A percentile compares a stretch with the other conserved stretches of the same genome.
phyloP scores from a whole-genome alignment of 192 early-diverging fungal species.

The Gamsiella multidivaricata region DNA sequence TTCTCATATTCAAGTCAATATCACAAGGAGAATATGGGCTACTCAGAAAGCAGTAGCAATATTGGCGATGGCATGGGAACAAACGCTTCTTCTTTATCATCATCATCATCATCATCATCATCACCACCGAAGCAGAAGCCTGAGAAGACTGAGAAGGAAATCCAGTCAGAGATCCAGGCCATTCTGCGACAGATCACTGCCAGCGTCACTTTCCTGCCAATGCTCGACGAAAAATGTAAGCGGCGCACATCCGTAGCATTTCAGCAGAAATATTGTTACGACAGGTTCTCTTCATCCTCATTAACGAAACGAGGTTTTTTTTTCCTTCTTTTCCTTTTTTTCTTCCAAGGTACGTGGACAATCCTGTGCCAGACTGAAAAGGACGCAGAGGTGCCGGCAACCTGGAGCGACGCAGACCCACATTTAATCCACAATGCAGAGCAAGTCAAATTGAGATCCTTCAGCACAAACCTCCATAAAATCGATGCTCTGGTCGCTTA shows the following conservation, averaged over 20 bases:
- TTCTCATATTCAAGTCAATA: no score
- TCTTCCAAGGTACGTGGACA: conserved; percentile 84
- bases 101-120: not conserved
- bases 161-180: conserved; percentile 83
- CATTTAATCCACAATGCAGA: conserved; percentile 84
- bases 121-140: conserved; percentile 12
- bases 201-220: conserved; percentile 90
- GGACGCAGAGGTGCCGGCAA: conserved; percentile 85
- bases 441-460: conserved; percentile 84
- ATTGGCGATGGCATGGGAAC: not conserved
- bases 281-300: not conserved
- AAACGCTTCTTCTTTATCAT: not conserved
- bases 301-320: not conserved
- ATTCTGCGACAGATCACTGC: conserved; percentile 94
- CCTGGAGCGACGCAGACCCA: conserved; percentile 88
- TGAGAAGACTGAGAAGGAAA: conserved; percentile 70
- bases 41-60: not conserved
- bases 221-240: conserved; percentile 87
- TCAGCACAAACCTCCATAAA: conserved; percentile 86
- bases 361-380: conserved; percentile 89
- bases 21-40: not conserved
- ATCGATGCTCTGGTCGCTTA: conserved; percentile 92
- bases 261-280: no score
- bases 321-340: not conserved
- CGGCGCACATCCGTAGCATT: not conserved